phyloP scores from a whole-genome alignment of 1,284 basidiomycete genomes.

The Ceratobasidium sp. region DNA sequence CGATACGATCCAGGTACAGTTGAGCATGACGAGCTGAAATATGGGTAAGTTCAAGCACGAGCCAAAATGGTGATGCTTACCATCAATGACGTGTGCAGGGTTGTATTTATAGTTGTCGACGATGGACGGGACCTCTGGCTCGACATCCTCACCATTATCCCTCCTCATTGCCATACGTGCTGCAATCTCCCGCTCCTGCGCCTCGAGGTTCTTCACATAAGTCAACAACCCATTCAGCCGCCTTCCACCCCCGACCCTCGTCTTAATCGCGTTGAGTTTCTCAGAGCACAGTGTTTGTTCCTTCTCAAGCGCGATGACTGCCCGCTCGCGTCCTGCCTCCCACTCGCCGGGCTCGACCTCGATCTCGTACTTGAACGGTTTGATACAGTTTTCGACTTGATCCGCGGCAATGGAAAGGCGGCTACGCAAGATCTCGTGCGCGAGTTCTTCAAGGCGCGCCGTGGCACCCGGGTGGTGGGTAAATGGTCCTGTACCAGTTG shows the following conservation, averaged over 20 bases:
- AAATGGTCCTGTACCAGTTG: constrained; percentile 72
- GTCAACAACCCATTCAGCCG: constrained; percentile 77
- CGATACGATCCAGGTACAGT: constrained; percentile 80
- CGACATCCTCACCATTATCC: constrained; percentile 48
- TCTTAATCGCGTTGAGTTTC: constrained; percentile 84
- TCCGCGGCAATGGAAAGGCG: constrained; percentile 92
- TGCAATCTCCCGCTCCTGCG: constrained; percentile 75
- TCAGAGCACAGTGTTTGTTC: constrained; percentile 86
- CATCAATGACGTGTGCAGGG: constrained; percentile 87
- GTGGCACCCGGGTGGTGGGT: constrained; percentile 86
- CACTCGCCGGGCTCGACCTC: constrained; percentile 90
- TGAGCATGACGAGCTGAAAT: constrained; percentile 85
- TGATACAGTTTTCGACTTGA: constrained; percentile 99
- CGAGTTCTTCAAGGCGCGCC: constrained; percentile 89
- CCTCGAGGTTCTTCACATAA: constrained; percentile 86
- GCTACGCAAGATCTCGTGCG: constrained; percentile 89
- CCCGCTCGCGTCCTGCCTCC: constrained; percentile 79
- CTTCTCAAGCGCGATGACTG: constrained; percentile 80
- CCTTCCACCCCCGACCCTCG: constrained; percentile 84
- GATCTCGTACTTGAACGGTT: constrained; percentile 97
- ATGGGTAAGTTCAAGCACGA: constrained; percentile 25
- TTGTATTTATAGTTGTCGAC: constrained; percentile 86
- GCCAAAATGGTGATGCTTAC: constrained; percentile 56
- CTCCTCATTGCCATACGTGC: constrained; percentile 52
- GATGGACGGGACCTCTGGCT: constrained; percentile 55